Evolutionary conservation across 192 early-diverging fungal genomes (phyloP).

Genomic region (Funneliformis mosseae): DNA sequence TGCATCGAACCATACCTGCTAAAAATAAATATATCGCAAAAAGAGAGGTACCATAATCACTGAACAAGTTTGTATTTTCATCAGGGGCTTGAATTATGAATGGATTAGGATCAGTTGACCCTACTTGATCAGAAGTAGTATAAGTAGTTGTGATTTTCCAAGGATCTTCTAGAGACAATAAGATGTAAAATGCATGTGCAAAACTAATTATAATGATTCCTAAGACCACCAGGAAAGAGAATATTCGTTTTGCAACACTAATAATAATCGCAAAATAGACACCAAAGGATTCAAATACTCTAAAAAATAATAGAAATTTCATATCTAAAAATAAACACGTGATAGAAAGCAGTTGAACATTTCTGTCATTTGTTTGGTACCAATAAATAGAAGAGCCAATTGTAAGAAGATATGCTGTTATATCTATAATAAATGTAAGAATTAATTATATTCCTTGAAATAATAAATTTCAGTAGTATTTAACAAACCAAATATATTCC

Average conservation of each 20-base stretch:
- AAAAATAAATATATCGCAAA: neutral
- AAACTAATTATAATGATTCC: neutral
- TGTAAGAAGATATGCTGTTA: neutral
- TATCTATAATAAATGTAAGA: neutral
- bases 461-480: no score
- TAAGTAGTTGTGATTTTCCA: neutral
- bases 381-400: neutral
- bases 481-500: conserved; percentile 12
- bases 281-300: conserved; percentile 8
- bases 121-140: no score
- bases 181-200: neutral
- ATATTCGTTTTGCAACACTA: neutral
- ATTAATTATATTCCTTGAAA: neutral
- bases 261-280: conserved; percentile 23
- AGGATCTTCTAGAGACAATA: neutral
- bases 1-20: neutral
- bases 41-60: neutral
- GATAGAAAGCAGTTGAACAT: neutral
- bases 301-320: conserved; percentile 9
- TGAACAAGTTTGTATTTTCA: conserved; percentile 1
- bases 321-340: conserved; percentile 6
- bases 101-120: no score
- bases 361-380: neutral
- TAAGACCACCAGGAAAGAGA: neutral
- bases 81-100: no score